Conservation (phyloP, 2,329 filamentous ascomycete genomes). For the Aspergillus sp. region DNA sequence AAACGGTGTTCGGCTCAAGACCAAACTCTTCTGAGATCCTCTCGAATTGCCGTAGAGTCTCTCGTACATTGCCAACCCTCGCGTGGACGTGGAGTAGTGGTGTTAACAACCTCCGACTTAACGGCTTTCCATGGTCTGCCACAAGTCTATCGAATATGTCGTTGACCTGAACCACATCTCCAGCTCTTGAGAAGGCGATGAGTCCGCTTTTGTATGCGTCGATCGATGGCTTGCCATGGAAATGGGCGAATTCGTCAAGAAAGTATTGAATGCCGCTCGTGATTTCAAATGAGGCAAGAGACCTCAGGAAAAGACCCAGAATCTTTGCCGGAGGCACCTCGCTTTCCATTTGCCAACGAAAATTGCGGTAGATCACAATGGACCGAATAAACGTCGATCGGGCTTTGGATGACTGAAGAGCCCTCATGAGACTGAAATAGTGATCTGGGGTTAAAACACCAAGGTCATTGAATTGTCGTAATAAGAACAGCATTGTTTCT, state of each 20-base stretch:
- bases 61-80: conserved; percentile 58
- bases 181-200: conserved; percentile 40
- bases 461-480: conserved; percentile 19
- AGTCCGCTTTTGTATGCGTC: conserved; percentile 33
- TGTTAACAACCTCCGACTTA: conserved; percentile 28
- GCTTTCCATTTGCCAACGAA: conserved; percentile 29
- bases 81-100: conserved; percentile 69
- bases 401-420: conserved; percentile 21
- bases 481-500: conserved; percentile 25
- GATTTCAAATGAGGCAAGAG: conserved; percentile 24
- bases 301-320: conserved; percentile 19
- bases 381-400: conserved; percentile 23
- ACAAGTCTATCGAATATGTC: conserved; percentile 41
- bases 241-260: conserved; percentile 35
- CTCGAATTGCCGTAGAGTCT: conserved; percentile 58
- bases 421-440: conserved; percentile 25
- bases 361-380: conserved; percentile 37
- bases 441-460: conserved; percentile 17
- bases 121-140: conserved; percentile 31
- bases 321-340: conserved; percentile 15
- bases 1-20: conserved; percentile 52
- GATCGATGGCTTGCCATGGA: conserved; percentile 26
- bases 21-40: conserved; percentile 55
- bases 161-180: conserved; percentile 42
- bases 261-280: conserved; percentile 34